Evolutionary conservation across 2,329 filamentous ascomycete genomes (phyloP), one percentile per base, ranked within the genome.

Genomic region (Fusarium sp.): DNA sequence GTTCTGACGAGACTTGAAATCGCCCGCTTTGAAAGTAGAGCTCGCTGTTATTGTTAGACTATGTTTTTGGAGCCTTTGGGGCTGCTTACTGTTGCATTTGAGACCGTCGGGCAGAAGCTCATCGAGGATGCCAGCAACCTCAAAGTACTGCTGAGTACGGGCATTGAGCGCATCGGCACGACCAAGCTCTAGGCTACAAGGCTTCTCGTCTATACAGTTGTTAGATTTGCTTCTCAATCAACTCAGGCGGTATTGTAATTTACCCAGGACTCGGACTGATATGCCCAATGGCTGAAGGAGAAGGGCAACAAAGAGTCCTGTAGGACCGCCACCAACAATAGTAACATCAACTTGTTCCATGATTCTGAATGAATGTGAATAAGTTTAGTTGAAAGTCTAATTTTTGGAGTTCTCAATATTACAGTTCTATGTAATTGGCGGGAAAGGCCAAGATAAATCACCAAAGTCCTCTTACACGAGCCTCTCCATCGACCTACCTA

Each of bases 131-230:
- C 83, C 81, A 8, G 83, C 84, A 12, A 86, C 81, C 55, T 87
- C 85, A 5, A 87, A 79, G 38, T 85, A 85, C 50, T 87, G 85
- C 45, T 87, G 85, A 1, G 85, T 86, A 15, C 85, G 81, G 11
- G 85, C 85, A 45, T 87, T 87, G 60, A 87, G 78, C 0, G 85
- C 85, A 75, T 87, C 85, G 42, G 85, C 85, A 26, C 85, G 80
- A 5, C 85, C 85, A 8, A 86, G 73, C 8, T 83, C 78, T 8
- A 87, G 74, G 1, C 82, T 80, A 0, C 77, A 78, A 2, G 80
- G 71, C 70, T 85, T 85, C 50, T 78, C 81, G 45, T 85, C 85
- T 86, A 5, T 6, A 48, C 8, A 20, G 1, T 4, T 26, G 38
- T 77, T 14, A 73, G 45, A 9, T 6, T 17, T 12, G 15, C 6